phyloP scores from a whole-genome alignment of 805 yeast genomes.

The Ogataea methanolica region DNA sequence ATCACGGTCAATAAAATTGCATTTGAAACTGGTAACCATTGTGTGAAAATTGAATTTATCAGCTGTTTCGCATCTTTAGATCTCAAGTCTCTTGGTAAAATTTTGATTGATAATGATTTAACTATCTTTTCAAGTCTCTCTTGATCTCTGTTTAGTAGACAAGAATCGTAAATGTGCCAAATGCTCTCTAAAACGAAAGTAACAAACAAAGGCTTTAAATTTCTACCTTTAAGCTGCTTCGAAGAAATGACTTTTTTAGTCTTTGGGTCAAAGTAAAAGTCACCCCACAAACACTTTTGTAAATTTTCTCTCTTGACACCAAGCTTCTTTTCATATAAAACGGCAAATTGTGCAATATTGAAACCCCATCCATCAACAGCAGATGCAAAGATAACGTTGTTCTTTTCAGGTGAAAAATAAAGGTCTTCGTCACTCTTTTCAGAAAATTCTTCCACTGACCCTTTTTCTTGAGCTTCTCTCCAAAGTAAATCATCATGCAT shows the following conservation, averaged over 20 bases:
- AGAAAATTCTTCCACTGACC: constrained; percentile 47
- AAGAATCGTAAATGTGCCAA: constrained; percentile 84
- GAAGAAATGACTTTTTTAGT: constrained; percentile 74
- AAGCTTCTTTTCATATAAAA: constrained; percentile 75
- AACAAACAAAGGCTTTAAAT: constrained; percentile 77
- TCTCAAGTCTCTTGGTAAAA: constrained; percentile 70
- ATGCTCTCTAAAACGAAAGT: constrained; percentile 82
- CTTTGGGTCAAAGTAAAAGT: constrained; percentile 83
- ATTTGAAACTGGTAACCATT: constrained; percentile 91
- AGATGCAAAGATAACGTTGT: constrained; percentile 84
- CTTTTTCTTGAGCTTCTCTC: constrained; percentile 58
- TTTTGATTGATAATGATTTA: constrained; percentile 59
- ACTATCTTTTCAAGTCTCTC: constrained; percentile 76
- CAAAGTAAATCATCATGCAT: constrained; percentile 81
- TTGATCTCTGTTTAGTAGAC: constrained; percentile 57
- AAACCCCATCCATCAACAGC: constrained; percentile 99
- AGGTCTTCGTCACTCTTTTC: constrained; percentile 78
- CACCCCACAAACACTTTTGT: constrained; percentile 94
- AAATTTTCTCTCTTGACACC: constrained; percentile 79
- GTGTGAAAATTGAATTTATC: constrained; percentile 68
- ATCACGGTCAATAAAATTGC: constrained; percentile 81
- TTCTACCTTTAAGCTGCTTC: constrained; percentile 57
- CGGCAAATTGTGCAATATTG: constrained; percentile 81
- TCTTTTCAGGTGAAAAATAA: constrained; percentile 81
- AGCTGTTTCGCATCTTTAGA: constrained; percentile 71